Evolutionary conservation across 2,329 filamentous ascomycete genomes (phyloP), one percentile per base, ranked within the genome.

Genomic region (Pseudocercospora fuligena): DNA sequence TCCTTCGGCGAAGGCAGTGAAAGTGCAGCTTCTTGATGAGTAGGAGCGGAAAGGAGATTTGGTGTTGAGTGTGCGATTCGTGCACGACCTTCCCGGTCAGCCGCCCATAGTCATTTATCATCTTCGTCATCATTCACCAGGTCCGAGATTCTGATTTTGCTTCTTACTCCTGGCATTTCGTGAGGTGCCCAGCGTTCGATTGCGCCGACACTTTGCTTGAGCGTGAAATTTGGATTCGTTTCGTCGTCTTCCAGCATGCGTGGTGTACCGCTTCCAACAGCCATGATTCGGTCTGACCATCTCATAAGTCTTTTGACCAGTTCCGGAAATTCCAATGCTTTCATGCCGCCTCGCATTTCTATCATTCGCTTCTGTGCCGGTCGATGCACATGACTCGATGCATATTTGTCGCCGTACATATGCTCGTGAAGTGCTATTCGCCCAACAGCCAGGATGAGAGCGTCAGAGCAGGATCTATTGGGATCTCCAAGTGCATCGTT

Each of bases 1-100:
- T 21, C 77, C 79, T 14, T 65, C 72, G 31, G 74, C 76, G 1
- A 74, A 69, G 67, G 79, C 79, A 8, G 75, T 80, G 46, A 79
- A 80, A 70, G 75, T 77, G 33, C 74, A 76, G 70, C 54, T 77
- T 25, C 62, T 77, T 40, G 75, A 77, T 66, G 69, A 68, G 36
- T 76, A 65, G 73, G 11, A n/a, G 40, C 33, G 12, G 12, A 36
- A 0, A 23, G 7, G 23, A 36, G 29, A 11, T n/a, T 43, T 7
- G 21, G 60, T n/a, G 8, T 19, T 25, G 36, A 6, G 11, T 29
- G 21, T 7, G 25, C 23, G 23, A 61, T 47, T 47, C 58, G 27
- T n/a, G 16, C 46, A 14, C 56, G 63, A 54, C 46, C 63, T 51
- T 59, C 56, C 27, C n/a, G 40, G 46, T 65, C 57, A 60, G 63